Evolutionary conservation across 257 asterid species (phyloP).

Genomic region (Solanum microdontum): DNA sequence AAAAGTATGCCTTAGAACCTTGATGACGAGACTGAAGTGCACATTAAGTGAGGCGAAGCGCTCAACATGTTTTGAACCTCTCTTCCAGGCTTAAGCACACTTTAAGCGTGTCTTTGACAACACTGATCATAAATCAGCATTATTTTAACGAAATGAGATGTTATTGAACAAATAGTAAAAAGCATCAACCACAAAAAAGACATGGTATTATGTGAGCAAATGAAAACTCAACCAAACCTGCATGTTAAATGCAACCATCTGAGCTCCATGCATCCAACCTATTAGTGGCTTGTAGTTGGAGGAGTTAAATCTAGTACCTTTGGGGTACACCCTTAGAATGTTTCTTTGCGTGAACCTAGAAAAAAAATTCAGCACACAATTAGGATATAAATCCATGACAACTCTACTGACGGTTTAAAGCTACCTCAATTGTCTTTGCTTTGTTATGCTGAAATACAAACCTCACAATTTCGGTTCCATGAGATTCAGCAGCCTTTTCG

Average conservation of each 20-base stretch:
- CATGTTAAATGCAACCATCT: constrained; percentile 92
- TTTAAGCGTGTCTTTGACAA: not conserved
- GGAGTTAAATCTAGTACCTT: constrained; percentile 71
- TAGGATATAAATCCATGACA: not conserved
- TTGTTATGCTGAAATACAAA: constrained; percentile 1
- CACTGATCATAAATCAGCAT: not conserved
- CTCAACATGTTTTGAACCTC: not conserved
- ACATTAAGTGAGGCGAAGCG: not conserved
- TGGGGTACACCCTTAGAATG: constrained; percentile 70
- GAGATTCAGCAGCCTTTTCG: constrained; percentile 55
- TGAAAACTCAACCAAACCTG: constrained; percentile 36
- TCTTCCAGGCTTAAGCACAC: not conserved
- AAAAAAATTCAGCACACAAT: constrained; percentile 2
- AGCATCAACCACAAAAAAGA: not conserved
- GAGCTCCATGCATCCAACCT: constrained; percentile 95
- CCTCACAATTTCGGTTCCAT: constrained; percentile 74
- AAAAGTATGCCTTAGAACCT: not conserved
- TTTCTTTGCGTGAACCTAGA: constrained; percentile 73
- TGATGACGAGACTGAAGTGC: not conserved
- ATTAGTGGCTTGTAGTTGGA: constrained; percentile 76
- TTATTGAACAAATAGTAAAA: not conserved
- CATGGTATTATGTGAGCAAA: not conserved
- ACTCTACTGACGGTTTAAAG: not conserved
- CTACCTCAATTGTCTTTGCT: not conserved
- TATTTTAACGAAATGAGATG: not conserved